Percentiles rank a stretch among this genome's conserved stretches.
Evolutionary conservation across 805 yeast species (phyloP).

Genomic region (Ogataea nitratoaversa): DNA sequence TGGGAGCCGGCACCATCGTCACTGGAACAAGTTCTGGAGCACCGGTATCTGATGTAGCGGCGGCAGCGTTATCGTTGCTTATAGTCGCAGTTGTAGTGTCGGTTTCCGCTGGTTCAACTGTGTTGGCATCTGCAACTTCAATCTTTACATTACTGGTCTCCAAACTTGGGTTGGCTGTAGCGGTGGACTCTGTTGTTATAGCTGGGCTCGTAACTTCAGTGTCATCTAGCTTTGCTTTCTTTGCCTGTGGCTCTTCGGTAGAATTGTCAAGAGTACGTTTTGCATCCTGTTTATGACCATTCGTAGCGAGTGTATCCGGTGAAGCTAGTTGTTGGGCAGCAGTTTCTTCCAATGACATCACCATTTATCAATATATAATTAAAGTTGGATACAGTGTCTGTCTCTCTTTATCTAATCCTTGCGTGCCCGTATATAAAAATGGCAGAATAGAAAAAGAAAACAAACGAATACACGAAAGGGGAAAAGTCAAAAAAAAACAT

Average conservation of each 20-base stretch:
- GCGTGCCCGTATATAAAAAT: neutral
- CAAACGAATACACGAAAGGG: neutral
- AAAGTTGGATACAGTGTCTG: neutral
- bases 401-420: neutral
- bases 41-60: slow-evolving; percentile 14
- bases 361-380: slow-evolving; percentile 12
- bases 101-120: slow-evolving; percentile 2
- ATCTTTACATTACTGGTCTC: neutral
- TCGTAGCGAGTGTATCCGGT: slow-evolving; percentile 6
- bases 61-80: neutral
- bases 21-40: slow-evolving; percentile 23
- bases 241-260: slow-evolving; percentile 5
- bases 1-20: slow-evolving; percentile 60
- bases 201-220: neutral
- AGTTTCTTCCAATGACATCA: slow-evolving; percentile 27
- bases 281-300: neutral
- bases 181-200: neutral
- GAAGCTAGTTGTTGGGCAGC: slow-evolving; percentile 13
- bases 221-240: slow-evolving; percentile 9
- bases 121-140: neutral
- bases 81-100: slow-evolving; percentile 1
- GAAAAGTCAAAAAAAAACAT: neutral
- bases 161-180: neutral
- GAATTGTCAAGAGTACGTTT: slow-evolving; percentile 13
- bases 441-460: slow-evolving; percentile 1